phyloP scores from a whole-genome alignment of 2,329 filamentous ascomycete species.

The Fusarium torulosum region DNA sequence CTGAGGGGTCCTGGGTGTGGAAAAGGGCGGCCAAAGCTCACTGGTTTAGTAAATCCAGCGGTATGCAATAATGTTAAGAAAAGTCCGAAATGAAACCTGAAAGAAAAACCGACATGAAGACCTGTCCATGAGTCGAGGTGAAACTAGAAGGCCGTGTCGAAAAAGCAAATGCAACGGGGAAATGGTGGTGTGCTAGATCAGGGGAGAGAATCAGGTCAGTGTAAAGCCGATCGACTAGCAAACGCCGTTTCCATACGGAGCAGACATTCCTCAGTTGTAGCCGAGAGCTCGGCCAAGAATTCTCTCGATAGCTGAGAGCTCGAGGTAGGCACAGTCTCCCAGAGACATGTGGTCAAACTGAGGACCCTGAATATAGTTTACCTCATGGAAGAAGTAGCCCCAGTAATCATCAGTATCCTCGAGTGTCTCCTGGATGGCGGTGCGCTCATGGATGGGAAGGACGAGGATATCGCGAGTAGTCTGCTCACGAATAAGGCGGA shows the following conservation, averaged over 20 bases:
- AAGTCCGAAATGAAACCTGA: conserved; percentile 16
- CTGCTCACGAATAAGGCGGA: conserved; percentile 66
- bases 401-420: conserved; percentile 60
- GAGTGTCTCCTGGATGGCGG: conserved; percentile 52
- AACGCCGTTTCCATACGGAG: background rate
- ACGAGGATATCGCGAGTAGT: conserved; percentile 57
- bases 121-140: background rate
- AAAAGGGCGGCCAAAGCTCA: conserved; percentile 11
- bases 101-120: conserved; percentile 6
- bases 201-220: background rate
- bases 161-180: conserved; percentile 2
- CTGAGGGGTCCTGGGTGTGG: conserved; percentile 13
- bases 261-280: conserved; percentile 9
- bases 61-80: conserved; percentile 4
- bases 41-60: conserved; percentile 3
- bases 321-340: conserved; percentile 58
- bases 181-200: conserved; percentile 4
- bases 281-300: conserved; percentile 60
- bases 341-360: conserved; percentile 64
- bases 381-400: conserved; percentile 65
- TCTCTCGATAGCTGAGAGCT: conserved; percentile 64
- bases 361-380: conserved; percentile 56
- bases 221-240: background rate
- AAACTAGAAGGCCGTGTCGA: conserved; percentile 4
- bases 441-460: conserved; percentile 58